Conservation (phyloP, 371 early-diverging fungal genomes). For the Rhizopus microsporus region DNA sequence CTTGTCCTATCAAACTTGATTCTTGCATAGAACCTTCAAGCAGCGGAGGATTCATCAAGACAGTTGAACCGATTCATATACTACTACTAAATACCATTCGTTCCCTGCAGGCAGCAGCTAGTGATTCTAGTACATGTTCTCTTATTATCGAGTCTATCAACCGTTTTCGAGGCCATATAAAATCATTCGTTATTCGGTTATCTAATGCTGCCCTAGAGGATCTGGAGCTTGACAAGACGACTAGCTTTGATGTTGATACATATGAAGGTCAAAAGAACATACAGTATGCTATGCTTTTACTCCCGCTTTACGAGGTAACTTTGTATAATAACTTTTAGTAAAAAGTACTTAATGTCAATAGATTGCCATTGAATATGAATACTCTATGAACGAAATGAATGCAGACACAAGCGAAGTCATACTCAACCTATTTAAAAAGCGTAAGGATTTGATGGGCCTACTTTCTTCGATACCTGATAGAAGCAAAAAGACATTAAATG, state of each 20-base stretch:
- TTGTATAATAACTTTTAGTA: conserved; percentile 3
- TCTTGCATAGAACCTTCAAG: conserved; percentile 49
- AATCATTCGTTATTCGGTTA: conserved; percentile 32
- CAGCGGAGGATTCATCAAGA: conserved; percentile 35
- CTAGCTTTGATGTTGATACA: conserved; percentile 54
- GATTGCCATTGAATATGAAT: conserved; percentile 48
- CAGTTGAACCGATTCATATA: conserved; percentile 43
- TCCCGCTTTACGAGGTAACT: conserved; percentile 56
- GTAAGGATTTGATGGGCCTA: conserved; percentile 26
- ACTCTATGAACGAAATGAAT: conserved; percentile 18
- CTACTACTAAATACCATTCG: conserved; percentile 38
- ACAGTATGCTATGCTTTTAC: conserved; percentile 43
- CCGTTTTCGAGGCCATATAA: conserved; percentile 13
- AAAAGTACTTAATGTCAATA: conserved; percentile 8
- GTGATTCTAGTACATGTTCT: conserved; percentile 2
- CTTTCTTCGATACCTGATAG: conserved; percentile 31
- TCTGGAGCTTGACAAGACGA: conserved; percentile 56
- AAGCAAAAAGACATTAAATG: conserved; percentile 33
- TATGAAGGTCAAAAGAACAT: conserved; percentile 54
- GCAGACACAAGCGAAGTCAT: conserved; percentile 32
- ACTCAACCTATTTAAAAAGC: conserved; percentile 39
- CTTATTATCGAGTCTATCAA: conserved; percentile 11
- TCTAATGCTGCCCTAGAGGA: conserved; percentile 51
- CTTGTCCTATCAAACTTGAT: conserved; percentile 47
- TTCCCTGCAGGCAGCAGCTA: conserved; percentile 13